Conservation (phyloP, 2,329 filamentous ascomycete species). For the Ceratocystis huliohia region DNA sequence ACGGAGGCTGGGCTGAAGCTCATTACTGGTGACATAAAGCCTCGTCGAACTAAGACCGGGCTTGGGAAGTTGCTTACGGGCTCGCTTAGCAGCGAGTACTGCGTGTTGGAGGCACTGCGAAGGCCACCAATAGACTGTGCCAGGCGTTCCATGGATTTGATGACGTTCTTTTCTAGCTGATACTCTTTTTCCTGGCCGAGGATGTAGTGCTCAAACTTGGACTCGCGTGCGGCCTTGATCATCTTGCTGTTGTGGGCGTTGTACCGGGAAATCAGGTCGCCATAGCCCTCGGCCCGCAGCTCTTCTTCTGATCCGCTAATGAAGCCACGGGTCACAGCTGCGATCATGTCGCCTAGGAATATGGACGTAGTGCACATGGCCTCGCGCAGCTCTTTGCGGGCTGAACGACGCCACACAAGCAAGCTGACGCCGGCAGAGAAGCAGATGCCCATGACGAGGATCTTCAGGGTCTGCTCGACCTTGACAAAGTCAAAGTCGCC, state of each 20-base stretch:
- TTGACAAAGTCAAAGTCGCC: conserved; percentile 72
- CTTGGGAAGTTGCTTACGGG: conserved; percentile 2
- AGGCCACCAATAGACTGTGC: conserved; percentile 83
- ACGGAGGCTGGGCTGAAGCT: conserved; percentile 21
- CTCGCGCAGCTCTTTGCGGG: conserved; percentile 57
- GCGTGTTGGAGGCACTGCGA: conserved; percentile 75
- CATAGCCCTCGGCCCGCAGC: conserved; percentile 52
- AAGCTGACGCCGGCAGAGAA: conserved; percentile 64
- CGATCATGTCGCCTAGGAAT: conserved; percentile 67
- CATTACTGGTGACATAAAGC: conserved; percentile 16
- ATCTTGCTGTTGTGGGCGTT: conserved; percentile 38
- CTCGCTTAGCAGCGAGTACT: conserved; percentile 72
- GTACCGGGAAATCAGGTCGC: conserved; percentile 19
- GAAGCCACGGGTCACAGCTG: conserved; percentile 70
- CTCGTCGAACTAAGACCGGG: conserved; percentile 6
- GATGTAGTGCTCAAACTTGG: conserved; percentile 79
- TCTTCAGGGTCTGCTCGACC: conserved; percentile 69
- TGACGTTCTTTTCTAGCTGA: conserved; percentile 62
- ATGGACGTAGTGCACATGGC: conserved; percentile 54
- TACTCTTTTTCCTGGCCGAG: conserved; percentile 70
- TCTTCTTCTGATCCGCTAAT: conserved; percentile 72
- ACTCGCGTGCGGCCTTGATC: conserved; percentile 66
- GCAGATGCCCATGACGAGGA: conserved; percentile 65
- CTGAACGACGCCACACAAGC: conserved; percentile 64
- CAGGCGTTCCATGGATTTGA: conserved; percentile 72